Percentiles rank a stretch among this genome's conserved stretches.
These are phyloP conservation scores for Mariannaea elegans DNA, from an alignment of 2,329 filamentous ascomycete genomes.

Conservation along the genomic window DNA sequence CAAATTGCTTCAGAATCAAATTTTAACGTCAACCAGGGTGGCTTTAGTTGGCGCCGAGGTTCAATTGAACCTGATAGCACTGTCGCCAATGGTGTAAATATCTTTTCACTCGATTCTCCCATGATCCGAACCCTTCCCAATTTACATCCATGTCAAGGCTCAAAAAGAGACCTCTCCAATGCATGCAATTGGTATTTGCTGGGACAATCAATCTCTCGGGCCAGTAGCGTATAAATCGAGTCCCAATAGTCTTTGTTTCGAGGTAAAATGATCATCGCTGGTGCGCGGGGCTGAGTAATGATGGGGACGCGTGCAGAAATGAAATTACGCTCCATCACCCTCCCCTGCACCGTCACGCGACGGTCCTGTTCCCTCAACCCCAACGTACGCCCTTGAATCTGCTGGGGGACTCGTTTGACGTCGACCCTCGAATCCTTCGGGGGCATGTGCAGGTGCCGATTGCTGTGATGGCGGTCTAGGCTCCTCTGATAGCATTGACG, in stretches of 20 bases:
- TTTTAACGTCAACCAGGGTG: too few relatives aligned
- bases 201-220: too few relatives aligned
- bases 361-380: constrained; percentile 23
- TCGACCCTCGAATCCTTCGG: constrained; percentile 26
- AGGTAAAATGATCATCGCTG: constrained; percentile 5
- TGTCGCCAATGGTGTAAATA: too few relatives aligned
- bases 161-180: too few relatives aligned
- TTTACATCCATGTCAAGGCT: too few relatives aligned
- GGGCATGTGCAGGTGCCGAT: constrained; percentile 17
- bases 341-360: constrained; percentile 31
- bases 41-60: too few relatives aligned
- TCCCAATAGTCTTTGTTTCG: not conserved
- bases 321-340: constrained; percentile 25
- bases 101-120: too few relatives aligned
- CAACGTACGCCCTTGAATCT: constrained; percentile 24
- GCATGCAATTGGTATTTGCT: too few relatives aligned
- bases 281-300: constrained; percentile 33
- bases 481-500: constrained; percentile 44
- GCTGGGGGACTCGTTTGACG: constrained; percentile 26
- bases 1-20: not conserved
- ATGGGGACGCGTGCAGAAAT: constrained; percentile 22
- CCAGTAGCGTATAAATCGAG: not conserved
- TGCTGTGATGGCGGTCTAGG: constrained; percentile 26
- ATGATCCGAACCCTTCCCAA: too few relatives aligned
- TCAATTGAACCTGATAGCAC: too few relatives aligned